These are phyloP conservation scores for Hamamelis virginiana DNA, from an alignment of 164 flowering plant genomes.

Conservation along the genomic window DNA sequence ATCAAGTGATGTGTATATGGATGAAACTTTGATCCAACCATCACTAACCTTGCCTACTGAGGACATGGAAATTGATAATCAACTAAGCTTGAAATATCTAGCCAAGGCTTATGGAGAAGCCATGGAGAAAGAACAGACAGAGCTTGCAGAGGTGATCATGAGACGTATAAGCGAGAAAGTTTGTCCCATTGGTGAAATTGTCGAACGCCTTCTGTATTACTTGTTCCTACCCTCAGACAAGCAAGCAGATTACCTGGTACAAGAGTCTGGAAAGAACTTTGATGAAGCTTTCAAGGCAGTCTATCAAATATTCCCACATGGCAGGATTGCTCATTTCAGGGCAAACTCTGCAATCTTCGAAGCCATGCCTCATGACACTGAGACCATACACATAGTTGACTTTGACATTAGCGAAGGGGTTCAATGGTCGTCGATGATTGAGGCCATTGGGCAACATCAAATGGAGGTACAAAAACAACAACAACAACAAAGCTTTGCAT, in stretches of 20 bases:
- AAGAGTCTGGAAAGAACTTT: slow-evolving; percentile 48
- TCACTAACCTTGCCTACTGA: not conserved
- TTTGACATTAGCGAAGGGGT: slow-evolving; percentile 58
- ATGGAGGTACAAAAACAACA: too few relatives aligned
- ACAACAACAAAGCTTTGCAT: too few relatives aligned
- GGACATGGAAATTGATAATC: not conserved
- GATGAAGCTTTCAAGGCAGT: slow-evolving; percentile 40
- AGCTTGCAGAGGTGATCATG: slow-evolving; percentile 44
- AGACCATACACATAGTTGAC: slow-evolving; percentile 40
- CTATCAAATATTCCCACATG: slow-evolving; percentile 46
- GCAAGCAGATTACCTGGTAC: slow-evolving; percentile 32
- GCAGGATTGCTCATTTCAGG: slow-evolving; percentile 48
- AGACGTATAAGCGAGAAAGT: slow-evolving; percentile 39
- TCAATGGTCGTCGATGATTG: slow-evolving; percentile 61
- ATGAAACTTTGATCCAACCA: not conserved
- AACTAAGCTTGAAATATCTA: slow-evolving; percentile 35
- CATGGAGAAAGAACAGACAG: slow-evolving; percentile 30
- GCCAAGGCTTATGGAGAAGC: slow-evolving; percentile 61
- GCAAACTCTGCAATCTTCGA: slow-evolving; percentile 56
- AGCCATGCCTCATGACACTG: slow-evolving; percentile 42
- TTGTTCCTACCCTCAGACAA: slow-evolving; percentile 22
- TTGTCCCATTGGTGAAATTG: slow-evolving; percentile 38
- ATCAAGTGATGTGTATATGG: not conserved
- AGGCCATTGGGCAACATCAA: slow-evolving; percentile 32
- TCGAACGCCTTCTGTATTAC: slow-evolving; percentile 44